Conservation (phyloP, 2,329 filamentous ascomycete genomes). For the Aureobasidium musti region DNA sequence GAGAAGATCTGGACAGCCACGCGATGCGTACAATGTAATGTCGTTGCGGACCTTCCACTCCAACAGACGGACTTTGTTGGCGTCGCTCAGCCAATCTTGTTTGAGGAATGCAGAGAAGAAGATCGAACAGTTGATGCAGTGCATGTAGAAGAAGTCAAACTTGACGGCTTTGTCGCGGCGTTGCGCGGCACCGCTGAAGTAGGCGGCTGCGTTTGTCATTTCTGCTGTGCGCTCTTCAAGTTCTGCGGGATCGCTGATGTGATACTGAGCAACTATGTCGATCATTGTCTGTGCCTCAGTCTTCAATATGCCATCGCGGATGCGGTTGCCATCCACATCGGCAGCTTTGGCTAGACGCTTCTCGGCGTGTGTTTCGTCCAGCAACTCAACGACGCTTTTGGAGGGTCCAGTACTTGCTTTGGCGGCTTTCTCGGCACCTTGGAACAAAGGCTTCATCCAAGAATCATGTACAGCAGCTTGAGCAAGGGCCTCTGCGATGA, state of each 20-base stretch:
- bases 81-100: conserved; percentile 60
- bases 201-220: conserved; percentile 69
- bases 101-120: conserved; percentile 67
- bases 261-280: conserved; percentile 58
- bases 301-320: conserved; percentile 67
- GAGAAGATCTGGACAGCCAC: conserved; percentile 62
- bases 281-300: conserved; percentile 66
- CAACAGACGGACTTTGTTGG: conserved; percentile 67
- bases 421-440: conserved; percentile 53
- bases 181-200: conserved; percentile 63
- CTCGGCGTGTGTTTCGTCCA: conserved; percentile 61
- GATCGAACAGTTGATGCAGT: conserved; percentile 74
- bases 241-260: conserved; percentile 54
- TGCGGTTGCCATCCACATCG: conserved; percentile 61
- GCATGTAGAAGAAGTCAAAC: conserved; percentile 76
- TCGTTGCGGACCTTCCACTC: conserved; percentile 81
- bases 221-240: conserved; percentile 61
- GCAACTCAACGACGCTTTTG: conserved; percentile 58
- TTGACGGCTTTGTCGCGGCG: conserved; percentile 65
- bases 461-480: conserved; percentile 70
- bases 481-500: conserved; percentile 77
- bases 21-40: conserved; percentile 71
- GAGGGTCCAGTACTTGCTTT: conserved; percentile 33
- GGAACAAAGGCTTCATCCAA: conserved; percentile 58
- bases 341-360: conserved; percentile 58